These are phyloP conservation scores for Rhodotorula glutinis DNA, from an alignment of 1,284 basidiomycete genomes.

Conservation along the genomic window DNA sequence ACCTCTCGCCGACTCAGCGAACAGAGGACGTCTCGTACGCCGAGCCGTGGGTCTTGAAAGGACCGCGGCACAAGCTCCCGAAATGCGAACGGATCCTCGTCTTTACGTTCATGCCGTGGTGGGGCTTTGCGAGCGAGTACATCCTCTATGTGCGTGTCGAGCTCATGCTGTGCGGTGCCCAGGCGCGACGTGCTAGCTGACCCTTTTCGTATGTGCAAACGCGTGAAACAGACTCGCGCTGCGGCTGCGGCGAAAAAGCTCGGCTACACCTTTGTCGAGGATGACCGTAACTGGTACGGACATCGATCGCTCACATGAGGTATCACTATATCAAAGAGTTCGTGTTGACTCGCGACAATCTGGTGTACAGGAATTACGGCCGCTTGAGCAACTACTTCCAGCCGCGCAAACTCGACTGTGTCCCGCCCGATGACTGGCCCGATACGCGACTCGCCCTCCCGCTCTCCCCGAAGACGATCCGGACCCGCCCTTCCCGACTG, in stretches of 20 bases:
- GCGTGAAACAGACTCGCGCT: conserved; percentile 5
- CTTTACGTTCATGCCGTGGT: conserved; percentile 31
- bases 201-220: accelerated
- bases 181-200: too few species aligned
- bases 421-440: conserved; percentile 26
- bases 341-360: too few species aligned
- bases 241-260: conserved; percentile 18
- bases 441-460: conserved; percentile 18
- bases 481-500: conserved; percentile 3
- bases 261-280: conserved; percentile 25
- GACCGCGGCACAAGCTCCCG: conserved; percentile 4
- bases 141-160: conserved; percentile 23
- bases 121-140: conserved; percentile 34
- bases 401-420: conserved; percentile 12
- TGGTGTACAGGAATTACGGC: conserved; percentile 27
- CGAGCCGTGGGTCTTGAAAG: conserved; percentile 7
- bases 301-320: too few species aligned
- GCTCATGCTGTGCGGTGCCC: too few species aligned
- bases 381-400: conserved; percentile 25
- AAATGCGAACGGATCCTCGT: conserved; percentile 20
- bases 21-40: background rate
- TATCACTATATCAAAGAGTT: too few species aligned
- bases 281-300: conserved; percentile 23
- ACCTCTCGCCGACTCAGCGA: background rate
- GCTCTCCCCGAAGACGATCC: background rate